These are phyloP conservation scores for Penicillium sp. DNA, from an alignment of 2,329 filamentous ascomycete species.

Conservation along the genomic window DNA sequence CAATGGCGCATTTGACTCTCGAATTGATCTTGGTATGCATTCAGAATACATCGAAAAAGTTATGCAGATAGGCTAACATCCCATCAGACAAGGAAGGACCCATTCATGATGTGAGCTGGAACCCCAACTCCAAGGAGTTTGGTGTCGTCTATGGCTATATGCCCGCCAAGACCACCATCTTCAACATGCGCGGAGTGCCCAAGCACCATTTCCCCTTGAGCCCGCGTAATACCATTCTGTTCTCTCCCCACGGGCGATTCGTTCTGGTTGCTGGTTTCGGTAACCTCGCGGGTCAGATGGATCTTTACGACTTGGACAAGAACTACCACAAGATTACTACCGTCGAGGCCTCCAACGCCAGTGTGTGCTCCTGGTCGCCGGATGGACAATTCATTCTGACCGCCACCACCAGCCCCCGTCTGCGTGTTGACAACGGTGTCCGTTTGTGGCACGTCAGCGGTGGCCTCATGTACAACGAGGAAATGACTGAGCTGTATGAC, in stretches of 20 bases:
- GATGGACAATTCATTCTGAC: constrained; percentile 95
- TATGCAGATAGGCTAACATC: constrained; percentile 10
- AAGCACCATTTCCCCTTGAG: constrained; percentile 83
- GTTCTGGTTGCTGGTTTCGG: constrained; percentile 94
- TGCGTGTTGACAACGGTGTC: constrained; percentile 95
- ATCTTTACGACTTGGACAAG: constrained; percentile 94
- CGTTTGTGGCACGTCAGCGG: constrained; percentile 93
- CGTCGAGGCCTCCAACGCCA: constrained; percentile 93
- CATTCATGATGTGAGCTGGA: constrained; percentile 98
- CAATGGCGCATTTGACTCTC: constrained; percentile 87
- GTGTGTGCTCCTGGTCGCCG: constrained; percentile 95
- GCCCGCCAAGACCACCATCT: constrained; percentile 98
- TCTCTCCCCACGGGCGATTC: constrained; percentile 91
- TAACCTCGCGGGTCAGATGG: constrained; percentile 95
- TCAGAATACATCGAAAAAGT: background rate
- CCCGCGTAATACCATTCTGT: constrained; percentile 91
- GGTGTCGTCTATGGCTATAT: constrained; percentile 97
- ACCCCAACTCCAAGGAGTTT: constrained; percentile 95
- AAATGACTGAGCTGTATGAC: constrained; percentile 92
- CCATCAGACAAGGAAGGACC: constrained; percentile 85
- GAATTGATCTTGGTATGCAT: constrained; percentile 69
- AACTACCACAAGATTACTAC: constrained; percentile 90
- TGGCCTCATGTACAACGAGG: constrained; percentile 88
- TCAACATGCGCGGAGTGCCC: constrained; percentile 82
- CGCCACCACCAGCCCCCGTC: constrained; percentile 91